These are phyloP conservation scores for Cryptosporidium tyzzeri DNA, from an alignment of 169 alveolate species.

Conservation along the genomic window DNA sequence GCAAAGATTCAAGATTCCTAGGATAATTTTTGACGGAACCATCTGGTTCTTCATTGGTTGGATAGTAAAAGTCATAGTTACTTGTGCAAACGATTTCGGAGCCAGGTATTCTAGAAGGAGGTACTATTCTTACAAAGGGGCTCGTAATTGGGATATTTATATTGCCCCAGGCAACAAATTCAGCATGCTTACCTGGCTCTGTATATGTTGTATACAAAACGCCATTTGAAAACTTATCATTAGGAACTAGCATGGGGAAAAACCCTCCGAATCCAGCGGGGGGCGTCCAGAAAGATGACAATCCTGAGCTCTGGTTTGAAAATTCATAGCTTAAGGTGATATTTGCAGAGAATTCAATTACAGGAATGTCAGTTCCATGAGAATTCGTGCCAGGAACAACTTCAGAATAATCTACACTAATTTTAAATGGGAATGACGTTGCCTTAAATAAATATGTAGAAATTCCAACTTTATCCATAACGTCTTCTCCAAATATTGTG, in stretches of 20 bases:
- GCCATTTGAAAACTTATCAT: slow-evolving; percentile 63
- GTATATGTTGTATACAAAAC: slow-evolving; percentile 62
- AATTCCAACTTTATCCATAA: slow-evolving; percentile 33
- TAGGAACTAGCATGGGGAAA: slow-evolving; percentile 57
- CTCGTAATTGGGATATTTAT: slow-evolving; percentile 53
- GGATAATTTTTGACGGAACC: slow-evolving; percentile 40
- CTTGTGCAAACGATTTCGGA: slow-evolving; percentile 55
- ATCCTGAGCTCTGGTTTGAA: slow-evolving; percentile 2
- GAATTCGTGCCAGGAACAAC: slow-evolving; percentile 44
- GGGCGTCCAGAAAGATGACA: slow-evolving; percentile 70
- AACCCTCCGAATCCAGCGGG: slow-evolving; percentile 67
- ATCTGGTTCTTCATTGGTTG: slow-evolving; percentile 32
- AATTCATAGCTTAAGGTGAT: slow-evolving; percentile 58
- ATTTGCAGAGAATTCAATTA: slow-evolving; percentile 51
- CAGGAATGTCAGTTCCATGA: slow-evolving; percentile 53
- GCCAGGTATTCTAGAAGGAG: slow-evolving; percentile 70
- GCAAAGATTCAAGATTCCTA: slow-evolving; percentile 10
- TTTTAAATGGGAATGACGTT: slow-evolving; percentile 49
- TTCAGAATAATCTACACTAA: slow-evolving; percentile 49
- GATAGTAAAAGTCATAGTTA: slow-evolving; percentile 71
- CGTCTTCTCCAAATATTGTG: slow-evolving; percentile 41
- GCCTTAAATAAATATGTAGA: slow-evolving; percentile 43
- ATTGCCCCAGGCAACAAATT: slow-evolving; percentile 73
- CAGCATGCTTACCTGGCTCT: slow-evolving; percentile 28
- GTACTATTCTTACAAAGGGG: slow-evolving; percentile 55